Percentiles rank a stretch among this genome's conserved stretches.
Evolutionary conservation across 1,284 basidiomycete genomes (phyloP).

Genomic region (Mycena sp.): DNA sequence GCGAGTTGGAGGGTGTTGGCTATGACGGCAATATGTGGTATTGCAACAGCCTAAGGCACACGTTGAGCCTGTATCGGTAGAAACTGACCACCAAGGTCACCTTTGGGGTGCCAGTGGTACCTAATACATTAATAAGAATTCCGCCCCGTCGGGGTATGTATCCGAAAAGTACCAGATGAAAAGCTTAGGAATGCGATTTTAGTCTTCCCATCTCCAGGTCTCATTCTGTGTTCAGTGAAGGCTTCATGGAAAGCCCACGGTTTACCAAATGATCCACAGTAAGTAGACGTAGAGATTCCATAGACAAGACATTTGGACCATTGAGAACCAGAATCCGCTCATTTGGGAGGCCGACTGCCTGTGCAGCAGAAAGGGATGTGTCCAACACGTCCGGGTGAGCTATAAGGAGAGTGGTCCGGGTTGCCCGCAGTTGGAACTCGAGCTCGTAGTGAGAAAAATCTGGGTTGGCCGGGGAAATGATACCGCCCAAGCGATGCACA

Average conservation of each 20-base stretch:
- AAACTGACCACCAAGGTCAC: slow-evolving; percentile 20
- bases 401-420: slow-evolving; percentile 67
- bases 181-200: slow-evolving; percentile 81
- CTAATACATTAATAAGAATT: slow-evolving; percentile 12
- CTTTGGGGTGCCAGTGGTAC: slow-evolving; percentile 54
- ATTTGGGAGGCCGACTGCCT: slow-evolving; percentile 56
- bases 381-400: slow-evolving; percentile 62
- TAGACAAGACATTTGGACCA: slow-evolving; percentile 23
- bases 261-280: slow-evolving; percentile 51
- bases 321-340: slow-evolving; percentile 65
- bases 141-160: too few relatives aligned
- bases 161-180: slow-evolving; percentile 72
- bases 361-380: slow-evolving; percentile 65
- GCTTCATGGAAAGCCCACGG: slow-evolving; percentile 46
- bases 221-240: slow-evolving; percentile 56
- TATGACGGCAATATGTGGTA: slow-evolving; percentile 68
- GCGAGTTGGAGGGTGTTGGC: slow-evolving; percentile 67
- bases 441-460: slow-evolving; percentile 76
- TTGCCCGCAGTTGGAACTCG: slow-evolving; percentile 63
- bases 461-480: slow-evolving; percentile 74
- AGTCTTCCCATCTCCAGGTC: slow-evolving; percentile 70
- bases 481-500: slow-evolving; percentile 69
- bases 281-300: slow-evolving; percentile 23
- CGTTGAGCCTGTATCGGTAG: slow-evolving; percentile 18
- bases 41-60: slow-evolving; percentile 62